A percentile compares a stretch with the other conserved stretches of the same genome.
Evolutionary conservation across 192 early-diverging fungal species (phyloP).

Genomic region (Coemansia sp.): DNA sequence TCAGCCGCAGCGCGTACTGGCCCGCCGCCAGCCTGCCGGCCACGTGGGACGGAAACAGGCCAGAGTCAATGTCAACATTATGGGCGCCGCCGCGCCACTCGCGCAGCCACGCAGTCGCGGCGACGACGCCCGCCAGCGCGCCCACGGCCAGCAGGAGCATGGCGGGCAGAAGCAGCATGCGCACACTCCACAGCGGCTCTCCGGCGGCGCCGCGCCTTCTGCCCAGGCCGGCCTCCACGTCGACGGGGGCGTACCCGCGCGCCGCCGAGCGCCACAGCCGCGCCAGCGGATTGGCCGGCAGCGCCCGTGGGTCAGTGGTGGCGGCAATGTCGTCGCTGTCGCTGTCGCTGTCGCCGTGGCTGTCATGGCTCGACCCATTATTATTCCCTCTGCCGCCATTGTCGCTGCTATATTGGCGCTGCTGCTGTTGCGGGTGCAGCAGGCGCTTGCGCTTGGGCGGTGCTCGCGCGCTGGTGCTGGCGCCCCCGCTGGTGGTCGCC

Average conservation of each 20-base stretch:
- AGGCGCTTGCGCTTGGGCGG: neutral
- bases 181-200: slow-evolving; percentile 44
- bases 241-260: neutral
- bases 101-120: slow-evolving; percentile 26
- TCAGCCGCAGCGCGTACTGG: slow-evolving; percentile 49
- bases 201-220: neutral
- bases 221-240: neutral
- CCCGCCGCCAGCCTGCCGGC: neutral
- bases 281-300: neutral
- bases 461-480: neutral
- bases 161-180: slow-evolving; percentile 37
- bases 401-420: neutral
- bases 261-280: neutral
- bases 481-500: neutral
- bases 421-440: neutral
- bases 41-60: slow-evolving; percentile 27
- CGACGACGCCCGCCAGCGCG: slow-evolving; percentile 12
- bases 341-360: slow-evolving; percentile 15
- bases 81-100: slow-evolving; percentile 11
- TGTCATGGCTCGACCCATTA: neutral
- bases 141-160: slow-evolving; percentile 33
- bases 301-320: neutral
- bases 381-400: neutral
- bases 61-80: slow-evolving; percentile 8
- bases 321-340: slow-evolving; percentile 4